phyloP scores from a whole-genome alignment of 2,329 filamentous ascomycete species.

The Colletotrichum aenigma region DNA sequence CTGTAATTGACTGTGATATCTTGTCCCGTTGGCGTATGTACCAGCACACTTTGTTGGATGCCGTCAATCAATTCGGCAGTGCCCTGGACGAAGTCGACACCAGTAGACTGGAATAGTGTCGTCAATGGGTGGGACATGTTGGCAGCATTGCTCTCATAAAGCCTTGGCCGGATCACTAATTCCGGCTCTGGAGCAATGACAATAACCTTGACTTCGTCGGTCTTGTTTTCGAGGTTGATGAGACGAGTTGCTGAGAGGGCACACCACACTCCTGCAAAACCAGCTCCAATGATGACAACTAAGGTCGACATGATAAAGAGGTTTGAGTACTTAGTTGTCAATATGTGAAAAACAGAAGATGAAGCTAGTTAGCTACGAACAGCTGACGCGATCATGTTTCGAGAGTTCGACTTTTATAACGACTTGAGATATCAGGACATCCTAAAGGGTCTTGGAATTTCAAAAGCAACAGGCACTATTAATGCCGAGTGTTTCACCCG shows the following conservation, averaged over 20 bases:
- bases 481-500: background rate
- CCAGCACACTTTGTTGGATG: conserved; percentile 19
- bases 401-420: background rate
- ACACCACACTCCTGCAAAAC: conserved; percentile 40
- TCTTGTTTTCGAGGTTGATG: conserved; percentile 24
- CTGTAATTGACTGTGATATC: conserved; percentile 28
- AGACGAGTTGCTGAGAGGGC: conserved; percentile 38
- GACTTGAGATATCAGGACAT: background rate
- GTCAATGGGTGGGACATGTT: conserved; percentile 25
- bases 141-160: conserved; percentile 35
- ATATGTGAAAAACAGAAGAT: background rate
- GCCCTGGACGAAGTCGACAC: conserved; percentile 30
- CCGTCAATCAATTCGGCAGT: conserved; percentile 25
- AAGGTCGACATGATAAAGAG: background rate
- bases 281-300: conserved; percentile 33
- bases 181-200: conserved; percentile 35
- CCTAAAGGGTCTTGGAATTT: background rate
- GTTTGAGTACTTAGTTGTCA: too few relatives aligned
- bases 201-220: conserved; percentile 27
- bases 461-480: background rate
- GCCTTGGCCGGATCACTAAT: conserved; percentile 35
- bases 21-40: background rate
- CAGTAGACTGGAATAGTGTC: conserved; percentile 28
- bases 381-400: background rate
- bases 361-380: background rate